Evolutionary conservation across 2,329 filamentous ascomycete genomes (phyloP).

Genomic region (Pseudofabraea citricarpa): DNA sequence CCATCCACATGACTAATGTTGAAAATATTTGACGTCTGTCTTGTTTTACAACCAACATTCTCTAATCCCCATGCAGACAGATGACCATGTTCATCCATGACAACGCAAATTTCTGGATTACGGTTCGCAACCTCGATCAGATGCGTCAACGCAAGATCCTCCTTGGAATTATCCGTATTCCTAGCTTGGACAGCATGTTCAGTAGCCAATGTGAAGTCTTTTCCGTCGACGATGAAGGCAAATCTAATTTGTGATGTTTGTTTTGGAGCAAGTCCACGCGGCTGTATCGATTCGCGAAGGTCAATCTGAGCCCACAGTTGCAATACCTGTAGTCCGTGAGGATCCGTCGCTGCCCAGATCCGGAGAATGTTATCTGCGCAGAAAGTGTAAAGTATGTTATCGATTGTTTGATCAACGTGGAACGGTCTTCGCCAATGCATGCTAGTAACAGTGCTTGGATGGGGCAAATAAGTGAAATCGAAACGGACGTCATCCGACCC

Average conservation of each 20-base stretch:
- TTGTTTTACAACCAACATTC: constrained; percentile 69
- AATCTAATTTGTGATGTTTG: constrained; percentile 44
- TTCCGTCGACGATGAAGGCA: constrained; percentile 77
- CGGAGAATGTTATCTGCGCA: constrained; percentile 76
- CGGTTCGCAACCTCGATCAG: constrained; percentile 81
- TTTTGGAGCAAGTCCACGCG: constrained; percentile 12
- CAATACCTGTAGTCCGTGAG: constrained; percentile 65
- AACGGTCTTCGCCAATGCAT: constrained; percentile 81
- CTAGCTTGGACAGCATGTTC: constrained; percentile 66
- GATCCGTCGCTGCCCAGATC: constrained; percentile 77
- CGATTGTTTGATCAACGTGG: constrained; percentile 70
- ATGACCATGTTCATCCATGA: constrained; percentile 75
- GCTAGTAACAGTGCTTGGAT: constrained; percentile 74
- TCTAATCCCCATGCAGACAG: constrained; percentile 94
- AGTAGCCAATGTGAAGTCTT: constrained; percentile 72
- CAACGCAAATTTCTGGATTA: constrained; percentile 80
- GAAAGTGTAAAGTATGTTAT: constrained; percentile 87
- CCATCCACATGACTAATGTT: constrained; percentile 76
- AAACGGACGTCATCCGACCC: constrained; percentile 80
- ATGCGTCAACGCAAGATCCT: constrained; percentile 73
- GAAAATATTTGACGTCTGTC: constrained; percentile 67
- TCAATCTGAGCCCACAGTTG: constrained; percentile 80
- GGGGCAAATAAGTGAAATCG: constrained; percentile 85
- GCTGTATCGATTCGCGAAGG: constrained; percentile 63
- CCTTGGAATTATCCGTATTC: constrained; percentile 43